These are phyloP conservation scores for Flaveria sonorensis DNA, from an alignment of 129 eudicot genomes.

Conservation along the genomic window DNA sequence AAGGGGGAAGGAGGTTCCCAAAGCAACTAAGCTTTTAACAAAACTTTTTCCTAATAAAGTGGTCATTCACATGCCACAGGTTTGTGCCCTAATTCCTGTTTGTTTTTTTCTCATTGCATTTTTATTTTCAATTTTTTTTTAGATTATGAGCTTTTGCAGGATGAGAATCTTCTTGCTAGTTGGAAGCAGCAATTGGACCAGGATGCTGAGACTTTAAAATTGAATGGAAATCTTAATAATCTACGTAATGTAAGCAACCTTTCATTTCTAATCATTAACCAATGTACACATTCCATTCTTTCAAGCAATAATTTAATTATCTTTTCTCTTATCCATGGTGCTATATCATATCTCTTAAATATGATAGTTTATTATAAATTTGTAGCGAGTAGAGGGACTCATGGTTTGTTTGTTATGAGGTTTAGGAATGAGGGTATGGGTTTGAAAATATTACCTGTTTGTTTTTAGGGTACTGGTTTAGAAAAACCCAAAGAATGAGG, in stretches of 20 bases:
- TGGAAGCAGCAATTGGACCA: slow-evolving; percentile 83
- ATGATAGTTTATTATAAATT: not conserved
- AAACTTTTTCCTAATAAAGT: slow-evolving; percentile 90
- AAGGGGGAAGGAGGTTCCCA: slow-evolving; percentile 68
- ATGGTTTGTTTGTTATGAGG: not conserved
- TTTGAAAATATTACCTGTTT: not conserved
- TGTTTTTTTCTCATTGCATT: not conserved
- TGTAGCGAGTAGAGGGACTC: slow-evolving; percentile 3
- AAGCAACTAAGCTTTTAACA: slow-evolving; percentile 68
- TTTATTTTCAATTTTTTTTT: not conserved
- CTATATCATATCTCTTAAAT: not conserved
- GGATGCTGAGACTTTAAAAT: slow-evolving; percentile 75
- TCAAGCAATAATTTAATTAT: not conserved
- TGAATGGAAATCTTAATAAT: slow-evolving; percentile 66
- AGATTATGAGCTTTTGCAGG: slow-evolving; percentile 46
- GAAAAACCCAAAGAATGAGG: not conserved
- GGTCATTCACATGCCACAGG: slow-evolving; percentile 92
- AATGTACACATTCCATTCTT: slow-evolving; percentile 7
- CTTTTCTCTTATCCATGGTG: slow-evolving; percentile 13
- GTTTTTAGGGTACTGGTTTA: not conserved
- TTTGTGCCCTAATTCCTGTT: slow-evolving; percentile 33
- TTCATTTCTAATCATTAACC: not conserved
- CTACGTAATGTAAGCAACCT: slow-evolving; percentile 66
- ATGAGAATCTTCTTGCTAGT: slow-evolving; percentile 70
- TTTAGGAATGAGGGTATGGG: not conserved